Conservation (phyloP, 306 rosid species). For the Astragalus glycyphyllos region DNA sequence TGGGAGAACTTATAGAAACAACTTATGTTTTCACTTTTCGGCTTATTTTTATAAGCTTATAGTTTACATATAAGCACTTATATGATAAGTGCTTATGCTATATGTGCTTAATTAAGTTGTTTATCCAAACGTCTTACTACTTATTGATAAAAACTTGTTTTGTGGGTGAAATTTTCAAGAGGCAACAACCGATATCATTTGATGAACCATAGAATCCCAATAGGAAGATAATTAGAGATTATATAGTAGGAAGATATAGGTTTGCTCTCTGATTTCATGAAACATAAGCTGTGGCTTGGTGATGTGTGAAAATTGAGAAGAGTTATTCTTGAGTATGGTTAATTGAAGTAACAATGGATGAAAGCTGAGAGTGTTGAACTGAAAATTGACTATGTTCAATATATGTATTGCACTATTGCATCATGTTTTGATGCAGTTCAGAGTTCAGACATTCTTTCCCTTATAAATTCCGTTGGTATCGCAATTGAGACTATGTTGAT, state of each 20-base stretch:
- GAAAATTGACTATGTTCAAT: constrained; percentile 7
- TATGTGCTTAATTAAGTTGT: too few species aligned
- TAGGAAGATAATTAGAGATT: neutral
- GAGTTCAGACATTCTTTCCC: constrained; percentile 23
- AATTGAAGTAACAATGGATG: constrained; percentile 13
- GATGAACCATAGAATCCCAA: too few species aligned
- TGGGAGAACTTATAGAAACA: too few species aligned
- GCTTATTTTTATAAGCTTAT: too few species aligned
- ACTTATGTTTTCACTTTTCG: too few species aligned
- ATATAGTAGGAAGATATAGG: neutral
- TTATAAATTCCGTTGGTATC: constrained; percentile 4
- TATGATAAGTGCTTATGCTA: too few species aligned
- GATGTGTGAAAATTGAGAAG: neutral
- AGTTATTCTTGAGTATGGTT: neutral
- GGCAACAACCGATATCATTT: neutral
- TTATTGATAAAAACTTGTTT: neutral
- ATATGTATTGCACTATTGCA: constrained; percentile 33
- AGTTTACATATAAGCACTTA: too few species aligned
- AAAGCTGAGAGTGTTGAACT: constrained; percentile 19
- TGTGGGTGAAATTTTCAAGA: neutral
- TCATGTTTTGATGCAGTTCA: constrained; percentile 8
- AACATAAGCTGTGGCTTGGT: neutral
- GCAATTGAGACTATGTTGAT: constrained; percentile 32
- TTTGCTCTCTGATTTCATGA: constrained; percentile 6
- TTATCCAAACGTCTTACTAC: too few species aligned